These are phyloP conservation scores for Porphyrellus sp. DNA, from an alignment of 1,284 basidiomycete genomes.

Conservation along the genomic window DNA sequence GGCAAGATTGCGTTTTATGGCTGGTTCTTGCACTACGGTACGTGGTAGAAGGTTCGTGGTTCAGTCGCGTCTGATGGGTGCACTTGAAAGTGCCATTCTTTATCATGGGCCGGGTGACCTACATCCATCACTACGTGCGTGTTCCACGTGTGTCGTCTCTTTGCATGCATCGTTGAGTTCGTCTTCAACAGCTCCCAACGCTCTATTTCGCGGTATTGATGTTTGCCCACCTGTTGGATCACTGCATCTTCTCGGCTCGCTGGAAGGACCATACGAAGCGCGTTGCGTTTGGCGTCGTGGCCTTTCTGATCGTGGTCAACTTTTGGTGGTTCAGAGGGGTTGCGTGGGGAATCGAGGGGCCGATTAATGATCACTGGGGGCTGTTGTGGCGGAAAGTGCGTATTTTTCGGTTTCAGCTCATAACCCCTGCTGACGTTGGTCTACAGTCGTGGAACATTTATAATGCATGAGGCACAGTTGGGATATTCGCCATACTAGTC, in stretches of 20 bases:
- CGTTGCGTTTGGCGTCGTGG: constrained; percentile 65
- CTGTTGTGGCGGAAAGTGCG: constrained; percentile 78
- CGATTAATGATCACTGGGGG: constrained; percentile 76
- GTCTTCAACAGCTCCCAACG: constrained; percentile 71
- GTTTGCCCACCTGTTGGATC: constrained; percentile 87
- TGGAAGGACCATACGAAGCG: constrained; percentile 66
- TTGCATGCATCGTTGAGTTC: constrained; percentile 1
- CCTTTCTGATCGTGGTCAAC: constrained; percentile 61
- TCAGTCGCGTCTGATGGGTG: constrained; percentile 9
- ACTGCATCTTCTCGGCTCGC: constrained; percentile 81
- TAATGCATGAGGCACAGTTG: background rate
- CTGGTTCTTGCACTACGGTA: constrained; percentile 90
- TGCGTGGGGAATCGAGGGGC: constrained; percentile 87
- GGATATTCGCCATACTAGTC: background rate
- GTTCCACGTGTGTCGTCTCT: background rate
- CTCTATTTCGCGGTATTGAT: constrained; percentile 95
- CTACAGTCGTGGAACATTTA: constrained; percentile 10
- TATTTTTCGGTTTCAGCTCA: background rate
- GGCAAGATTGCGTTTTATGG: constrained; percentile 89
- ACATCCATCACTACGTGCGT: constrained; percentile 84
- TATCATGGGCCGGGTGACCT: constrained; percentile 93
- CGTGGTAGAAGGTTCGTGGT: constrained; percentile 29
- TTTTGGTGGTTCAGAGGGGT: constrained; percentile 96
- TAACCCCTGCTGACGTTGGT: background rate
- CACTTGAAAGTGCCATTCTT: constrained; percentile 77